phyloP scores from a whole-genome alignment of 2,329 filamentous ascomycete genomes.

The Botrytis galanthina region DNA sequence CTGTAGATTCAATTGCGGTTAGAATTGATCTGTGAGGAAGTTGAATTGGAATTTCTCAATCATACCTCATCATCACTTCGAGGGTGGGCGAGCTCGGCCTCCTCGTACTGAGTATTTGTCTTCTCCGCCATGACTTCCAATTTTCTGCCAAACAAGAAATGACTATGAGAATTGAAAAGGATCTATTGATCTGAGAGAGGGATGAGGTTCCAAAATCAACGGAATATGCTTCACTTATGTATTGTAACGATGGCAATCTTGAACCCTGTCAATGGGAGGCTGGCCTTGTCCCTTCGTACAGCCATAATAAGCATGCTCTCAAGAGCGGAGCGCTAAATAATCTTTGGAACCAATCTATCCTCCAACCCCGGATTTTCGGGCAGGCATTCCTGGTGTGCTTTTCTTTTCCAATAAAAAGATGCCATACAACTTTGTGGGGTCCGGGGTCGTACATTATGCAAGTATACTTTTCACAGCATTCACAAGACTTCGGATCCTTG shows the following conservation, averaged over 20 bases:
- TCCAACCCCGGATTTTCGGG: slow-evolving; percentile 19
- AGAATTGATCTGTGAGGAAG: neutral
- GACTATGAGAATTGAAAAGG: neutral
- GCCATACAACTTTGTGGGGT: slow-evolving; percentile 5
- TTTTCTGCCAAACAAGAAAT: neutral
- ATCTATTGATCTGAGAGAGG: neutral
- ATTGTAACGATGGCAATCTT: neutral
- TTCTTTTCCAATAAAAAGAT: slow-evolving; percentile 5
- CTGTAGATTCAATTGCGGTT: slow-evolving; percentile 20
- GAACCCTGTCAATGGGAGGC: slow-evolving; percentile 7
- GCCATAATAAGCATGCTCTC: neutral
- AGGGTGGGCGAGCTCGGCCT: neutral
- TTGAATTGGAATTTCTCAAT: neutral
- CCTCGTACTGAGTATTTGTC: neutral
- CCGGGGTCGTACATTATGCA: slow-evolving; percentile 3
- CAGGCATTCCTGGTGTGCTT: slow-evolving; percentile 12
- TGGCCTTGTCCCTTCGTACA: slow-evolving; percentile 3
- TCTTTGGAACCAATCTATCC: slow-evolving; percentile 4
- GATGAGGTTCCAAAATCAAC: neutral
- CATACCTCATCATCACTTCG: slow-evolving; percentile 23
- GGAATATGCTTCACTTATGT: slow-evolving; percentile 14
- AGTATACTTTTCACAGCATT: neutral
- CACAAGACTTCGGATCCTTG: neutral
- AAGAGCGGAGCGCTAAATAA: neutral
- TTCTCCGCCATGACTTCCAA: slow-evolving; percentile 12